Conservation (phyloP, 352 stramenopile genomes). For the Phytopythium boreale region DNA sequence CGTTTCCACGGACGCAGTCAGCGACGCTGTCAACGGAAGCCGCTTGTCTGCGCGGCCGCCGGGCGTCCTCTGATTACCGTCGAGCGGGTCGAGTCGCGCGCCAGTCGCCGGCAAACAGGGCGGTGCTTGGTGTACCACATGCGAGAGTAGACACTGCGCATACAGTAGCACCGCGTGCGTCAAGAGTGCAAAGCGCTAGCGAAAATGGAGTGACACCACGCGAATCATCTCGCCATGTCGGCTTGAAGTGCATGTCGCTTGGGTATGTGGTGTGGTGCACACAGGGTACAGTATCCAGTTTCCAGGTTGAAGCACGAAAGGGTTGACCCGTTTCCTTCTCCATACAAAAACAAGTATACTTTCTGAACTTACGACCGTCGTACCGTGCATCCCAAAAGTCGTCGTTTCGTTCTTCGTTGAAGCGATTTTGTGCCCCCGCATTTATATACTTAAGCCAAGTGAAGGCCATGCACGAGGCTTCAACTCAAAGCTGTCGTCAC, state of each 20-base stretch:
- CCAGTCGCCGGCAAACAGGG: not conserved
- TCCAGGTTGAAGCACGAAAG: not conserved
- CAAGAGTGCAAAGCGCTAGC: too few relatives aligned
- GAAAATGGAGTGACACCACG: not conserved
- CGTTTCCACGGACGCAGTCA: not conserved
- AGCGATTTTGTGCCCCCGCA: not conserved
- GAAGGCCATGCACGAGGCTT: too few relatives aligned
- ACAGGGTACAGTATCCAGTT: not conserved
- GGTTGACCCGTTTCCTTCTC: not conserved
- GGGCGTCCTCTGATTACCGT: not conserved
- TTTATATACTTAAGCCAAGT: too few relatives aligned
- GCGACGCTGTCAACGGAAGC: not conserved
- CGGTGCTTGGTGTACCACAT: too few relatives aligned
- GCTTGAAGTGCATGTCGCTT: too few relatives aligned
- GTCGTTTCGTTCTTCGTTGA: not conserved
- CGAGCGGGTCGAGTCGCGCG: not conserved
- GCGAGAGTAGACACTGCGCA: too few relatives aligned
- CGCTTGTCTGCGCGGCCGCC: not conserved
- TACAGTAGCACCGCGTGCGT: too few relatives aligned
- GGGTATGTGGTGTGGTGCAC: too few relatives aligned
- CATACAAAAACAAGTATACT: conserved; percentile 1
- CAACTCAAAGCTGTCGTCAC: too few relatives aligned
- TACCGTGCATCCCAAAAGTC: not conserved
- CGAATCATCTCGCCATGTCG: not conserved
- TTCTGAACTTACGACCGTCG: not conserved